These are phyloP conservation scores for Trifolium pratense DNA, from an alignment of 306 rosid species.

Conservation along the genomic window DNA sequence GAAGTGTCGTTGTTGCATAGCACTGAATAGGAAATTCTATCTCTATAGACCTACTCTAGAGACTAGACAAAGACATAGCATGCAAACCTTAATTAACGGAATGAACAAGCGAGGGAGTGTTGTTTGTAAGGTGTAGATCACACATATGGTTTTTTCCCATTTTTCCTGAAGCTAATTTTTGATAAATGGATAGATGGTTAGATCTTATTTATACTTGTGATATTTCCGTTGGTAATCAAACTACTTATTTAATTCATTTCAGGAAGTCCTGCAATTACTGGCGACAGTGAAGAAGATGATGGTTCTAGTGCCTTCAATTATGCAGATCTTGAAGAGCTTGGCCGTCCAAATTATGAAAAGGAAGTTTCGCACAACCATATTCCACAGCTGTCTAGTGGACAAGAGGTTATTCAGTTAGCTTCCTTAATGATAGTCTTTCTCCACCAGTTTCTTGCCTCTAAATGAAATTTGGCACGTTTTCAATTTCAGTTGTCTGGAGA, in stretches of 20 bases:
- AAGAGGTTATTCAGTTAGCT: constrained; percentile 65
- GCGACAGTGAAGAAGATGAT: constrained; percentile 81
- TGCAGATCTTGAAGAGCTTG: too few relatives aligned
- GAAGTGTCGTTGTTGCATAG: too few relatives aligned
- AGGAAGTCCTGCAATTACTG: constrained; percentile 92
- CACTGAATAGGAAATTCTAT: constrained; percentile 1
- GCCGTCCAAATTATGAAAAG: constrained; percentile 71
- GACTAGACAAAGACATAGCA: constrained; percentile 4
- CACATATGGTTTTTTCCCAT: not conserved
- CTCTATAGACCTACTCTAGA: not conserved
- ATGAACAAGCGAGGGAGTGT: not conserved
- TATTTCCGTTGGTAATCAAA: not conserved
- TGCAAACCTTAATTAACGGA: not conserved
- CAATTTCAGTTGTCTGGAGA: constrained; percentile 85
- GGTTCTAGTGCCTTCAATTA: constrained; percentile 67
- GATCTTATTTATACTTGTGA: not conserved
- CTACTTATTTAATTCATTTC: constrained; percentile 41
- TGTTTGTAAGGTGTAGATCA: not conserved
- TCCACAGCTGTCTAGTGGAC: constrained; percentile 62
- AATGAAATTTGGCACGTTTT: constrained; percentile 24
- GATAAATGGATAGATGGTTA: not conserved
- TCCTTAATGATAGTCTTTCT: not conserved
- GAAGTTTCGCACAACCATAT: constrained; percentile 79
- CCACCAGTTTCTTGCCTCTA: not conserved
- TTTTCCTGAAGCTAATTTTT: too few relatives aligned